These are phyloP conservation scores for Teratosphaeriaceae sp. DNA, from an alignment of 2,329 filamentous ascomycete species.

Conservation along the genomic window DNA sequence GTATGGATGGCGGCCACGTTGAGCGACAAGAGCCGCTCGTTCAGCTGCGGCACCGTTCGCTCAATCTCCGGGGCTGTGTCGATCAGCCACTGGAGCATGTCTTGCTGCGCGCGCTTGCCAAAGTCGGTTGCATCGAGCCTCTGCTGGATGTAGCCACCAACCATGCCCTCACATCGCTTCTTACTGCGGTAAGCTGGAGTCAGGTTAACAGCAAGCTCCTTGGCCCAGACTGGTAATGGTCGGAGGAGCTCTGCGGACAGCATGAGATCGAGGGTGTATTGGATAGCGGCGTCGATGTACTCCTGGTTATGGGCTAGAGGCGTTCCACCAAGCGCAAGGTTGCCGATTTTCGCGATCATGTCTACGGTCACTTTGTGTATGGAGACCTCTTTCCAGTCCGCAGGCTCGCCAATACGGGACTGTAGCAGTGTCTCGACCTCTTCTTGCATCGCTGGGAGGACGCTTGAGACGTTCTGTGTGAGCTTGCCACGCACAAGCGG, in stretches of 20 bases:
- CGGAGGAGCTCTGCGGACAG: constrained; percentile 2
- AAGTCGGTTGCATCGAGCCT: background rate
- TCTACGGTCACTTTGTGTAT: constrained; percentile 1
- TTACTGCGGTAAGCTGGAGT: constrained; percentile 2
- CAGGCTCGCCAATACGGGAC: background rate
- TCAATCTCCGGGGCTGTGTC: constrained; percentile 1
- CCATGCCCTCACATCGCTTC: constrained; percentile 2
- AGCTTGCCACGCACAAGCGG: constrained; percentile 2
- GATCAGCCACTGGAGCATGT: constrained; percentile 11
- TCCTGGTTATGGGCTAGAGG: constrained; percentile 1
- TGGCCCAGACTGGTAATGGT: constrained; percentile 1
- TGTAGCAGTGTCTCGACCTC: constrained; percentile 1
- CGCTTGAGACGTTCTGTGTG: constrained; percentile 1
- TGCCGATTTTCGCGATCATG: constrained; percentile 2
- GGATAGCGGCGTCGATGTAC: constrained; percentile 2
- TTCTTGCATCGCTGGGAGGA: background rate
- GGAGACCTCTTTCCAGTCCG: constrained; percentile 3
- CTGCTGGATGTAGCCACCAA: background rate
- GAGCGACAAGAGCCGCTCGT: constrained; percentile 1
- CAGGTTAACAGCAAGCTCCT: background rate
- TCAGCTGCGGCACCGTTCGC: constrained; percentile 1
- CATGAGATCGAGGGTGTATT: constrained; percentile 6
- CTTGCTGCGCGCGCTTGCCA: constrained; percentile 4
- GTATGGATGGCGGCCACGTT: constrained; percentile 4
- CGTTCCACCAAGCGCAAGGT: constrained; percentile 2